These are phyloP conservation scores for Aureobasidium namibiae DNA, from an alignment of 2,329 filamentous ascomycete species.

Conservation along the genomic window DNA sequence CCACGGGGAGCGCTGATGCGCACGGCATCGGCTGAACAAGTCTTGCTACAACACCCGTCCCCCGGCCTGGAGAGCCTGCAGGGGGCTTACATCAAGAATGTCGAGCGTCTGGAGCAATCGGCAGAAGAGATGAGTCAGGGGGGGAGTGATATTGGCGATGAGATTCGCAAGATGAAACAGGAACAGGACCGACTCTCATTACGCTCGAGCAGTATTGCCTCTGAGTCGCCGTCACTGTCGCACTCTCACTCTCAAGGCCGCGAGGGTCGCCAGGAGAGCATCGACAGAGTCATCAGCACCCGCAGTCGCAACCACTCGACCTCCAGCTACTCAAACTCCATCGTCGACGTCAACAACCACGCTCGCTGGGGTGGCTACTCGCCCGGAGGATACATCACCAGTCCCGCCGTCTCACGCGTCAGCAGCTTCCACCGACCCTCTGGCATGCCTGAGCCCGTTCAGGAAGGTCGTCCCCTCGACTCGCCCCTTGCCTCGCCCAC, in stretches of 20 bases:
- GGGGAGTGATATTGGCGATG: conserved; percentile 65
- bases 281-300: conserved; percentile 14
- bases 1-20: conserved; percentile 10
- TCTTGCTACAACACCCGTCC: conserved; percentile 14
- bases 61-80: conserved; percentile 14
- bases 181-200: conserved; percentile 63
- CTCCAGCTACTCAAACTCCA: conserved; percentile 47
- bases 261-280: not conserved
- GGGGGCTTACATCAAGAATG: conserved; percentile 42
- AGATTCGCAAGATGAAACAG: conserved; percentile 64
- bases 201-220: conserved; percentile 20
- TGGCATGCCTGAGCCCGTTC: conserved; percentile 30
- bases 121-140: conserved; percentile 67
- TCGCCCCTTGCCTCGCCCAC: conserved; percentile 22
- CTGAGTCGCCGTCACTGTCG: not conserved
- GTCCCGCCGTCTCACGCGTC: conserved; percentile 48
- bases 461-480: conserved; percentile 28
- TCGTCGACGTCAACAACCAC: conserved; percentile 59
- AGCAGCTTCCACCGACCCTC: conserved; percentile 14
- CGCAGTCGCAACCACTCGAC: conserved; percentile 34
- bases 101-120: conserved; percentile 65
- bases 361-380: conserved; percentile 64
- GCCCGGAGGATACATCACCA: conserved; percentile 59
- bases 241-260: not conserved
- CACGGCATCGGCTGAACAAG: conserved; percentile 15